Evolutionary conservation across 2,329 filamentous ascomycete genomes (phyloP).

Genomic region (Hypoxylon sp.): DNA sequence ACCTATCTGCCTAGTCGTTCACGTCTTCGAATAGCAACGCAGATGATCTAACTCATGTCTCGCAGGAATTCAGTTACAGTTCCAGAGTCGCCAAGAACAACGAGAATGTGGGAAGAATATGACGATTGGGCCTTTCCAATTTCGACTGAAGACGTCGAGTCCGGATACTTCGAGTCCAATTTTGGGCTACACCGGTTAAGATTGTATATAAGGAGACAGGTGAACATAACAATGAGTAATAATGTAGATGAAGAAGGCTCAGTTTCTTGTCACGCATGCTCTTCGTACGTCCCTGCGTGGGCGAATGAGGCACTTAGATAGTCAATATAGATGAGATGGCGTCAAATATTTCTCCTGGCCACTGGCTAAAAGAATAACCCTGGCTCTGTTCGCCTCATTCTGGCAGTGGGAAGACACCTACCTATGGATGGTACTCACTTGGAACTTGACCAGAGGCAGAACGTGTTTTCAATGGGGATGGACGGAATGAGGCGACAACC

Average conservation of each 20-base stretch:
- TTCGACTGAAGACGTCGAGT: neutral
- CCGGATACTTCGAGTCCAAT: neutral
- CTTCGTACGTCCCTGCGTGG: too few species aligned
- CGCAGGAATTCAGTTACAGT: neutral
- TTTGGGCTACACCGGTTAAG: neutral
- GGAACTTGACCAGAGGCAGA: too few species aligned
- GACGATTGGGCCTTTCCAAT: neutral
- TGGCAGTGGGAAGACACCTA: neutral
- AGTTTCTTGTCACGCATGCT: too few species aligned
- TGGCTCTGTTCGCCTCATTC: neutral
- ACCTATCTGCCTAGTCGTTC: neutral
- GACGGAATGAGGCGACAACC: neutral
- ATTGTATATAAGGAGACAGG: neutral
- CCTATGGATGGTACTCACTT: neutral
- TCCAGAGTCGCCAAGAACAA: neutral
- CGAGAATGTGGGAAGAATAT: constrained; percentile 12
- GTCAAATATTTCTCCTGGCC: neutral
- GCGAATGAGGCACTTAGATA: neutral
- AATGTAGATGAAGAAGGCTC: too few species aligned
- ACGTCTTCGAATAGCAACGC: too few species aligned
- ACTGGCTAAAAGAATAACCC: too few species aligned
- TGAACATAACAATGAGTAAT: neutral
- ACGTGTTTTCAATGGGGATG: neutral
- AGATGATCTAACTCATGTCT: neutral
- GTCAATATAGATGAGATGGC: neutral